Base-by-base conservation (phyloP, 2,329 filamentous ascomycete species). In the Rhytidhysteron rufulum region DNA sequence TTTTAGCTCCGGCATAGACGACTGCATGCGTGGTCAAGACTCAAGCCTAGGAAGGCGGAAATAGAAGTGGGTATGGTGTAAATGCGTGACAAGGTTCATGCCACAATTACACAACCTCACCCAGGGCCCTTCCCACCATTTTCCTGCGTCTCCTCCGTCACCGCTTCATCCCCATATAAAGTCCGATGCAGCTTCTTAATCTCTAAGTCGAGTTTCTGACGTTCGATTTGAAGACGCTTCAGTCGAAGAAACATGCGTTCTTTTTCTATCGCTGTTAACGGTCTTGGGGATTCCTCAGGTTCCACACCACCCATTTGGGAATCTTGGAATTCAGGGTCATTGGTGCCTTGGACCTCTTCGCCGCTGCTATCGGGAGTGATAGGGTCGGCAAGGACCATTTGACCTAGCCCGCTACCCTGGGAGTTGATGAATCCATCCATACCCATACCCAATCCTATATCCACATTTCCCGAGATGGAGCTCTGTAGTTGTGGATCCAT, bases 211-310 rank as follows among this genome's bases (percentile, higher is more conserved):
- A 49, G 24, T 34, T 44, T 49, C 17, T 29, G 19, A 22, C 36
- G 31, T 24, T 49, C 46, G 34, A 44, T 47, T 30, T 38, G 24
- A 21, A 49, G 32, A 20, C 46, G 42, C 46, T 45, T 39, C 15
- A 48, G 36, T 18, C 43, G 15, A 8, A 42, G 20, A 20, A 42
- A 37, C 38, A 46, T 43, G 17, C 31, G 34, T 25, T 42, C 41
- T n/a, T 25, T 43, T 35, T 49, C 43, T 21, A 40, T 21, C 10
- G 40, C 38, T n/a, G 29, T 36, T n/a, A 46, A 31, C 3, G 18
- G 15, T 20, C 24, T 36, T 7, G 11, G 24, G 17, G 31, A 32
- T 15, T 48, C 40, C 24, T 27, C 24, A 11, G 19, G 33, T 16
- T 48, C 40, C n/a, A n/a, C n/a, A n/a, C 11, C 10, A 4, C 18